phyloP scores from a whole-genome alignment of 2,329 filamentous ascomycete genomes.

The Penicillium paneum region DNA sequence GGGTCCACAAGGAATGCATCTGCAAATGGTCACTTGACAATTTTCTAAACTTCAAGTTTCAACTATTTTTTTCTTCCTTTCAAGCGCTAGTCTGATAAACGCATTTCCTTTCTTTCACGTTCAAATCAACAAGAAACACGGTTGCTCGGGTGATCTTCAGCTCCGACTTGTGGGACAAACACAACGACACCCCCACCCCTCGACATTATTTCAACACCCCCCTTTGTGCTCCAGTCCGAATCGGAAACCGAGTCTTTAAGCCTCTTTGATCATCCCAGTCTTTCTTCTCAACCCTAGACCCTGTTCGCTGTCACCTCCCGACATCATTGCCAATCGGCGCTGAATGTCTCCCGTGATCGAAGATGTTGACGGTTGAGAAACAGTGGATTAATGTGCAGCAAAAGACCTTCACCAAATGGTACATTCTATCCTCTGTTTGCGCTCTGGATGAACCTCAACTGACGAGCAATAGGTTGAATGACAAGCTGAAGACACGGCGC shows the following conservation, averaged over 20 bases:
- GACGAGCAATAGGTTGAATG: conserved; percentile 71
- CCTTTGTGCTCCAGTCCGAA: conserved; percentile 10
- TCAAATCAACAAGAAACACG: background rate
- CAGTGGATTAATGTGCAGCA: conserved; percentile 79
- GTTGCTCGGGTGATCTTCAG: conserved; percentile 13
- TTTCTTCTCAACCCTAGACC: conserved; percentile 1
- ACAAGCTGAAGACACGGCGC: conserved; percentile 76
- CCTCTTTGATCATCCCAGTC: conserved; percentile 4
- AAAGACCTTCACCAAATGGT: conserved; percentile 99
- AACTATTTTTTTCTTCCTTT: background rate
- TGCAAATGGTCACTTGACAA: conserved; percentile 4
- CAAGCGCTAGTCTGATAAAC: background rate
- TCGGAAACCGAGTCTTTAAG: conserved; percentile 8
- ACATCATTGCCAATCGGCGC: conserved; percentile 22
- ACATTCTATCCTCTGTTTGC: conserved; percentile 2
- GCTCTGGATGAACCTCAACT: background rate
- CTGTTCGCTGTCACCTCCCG: conserved; percentile 5
- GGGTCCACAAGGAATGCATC: conserved; percentile 11
- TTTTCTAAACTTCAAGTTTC: background rate
- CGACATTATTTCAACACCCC: background rate
- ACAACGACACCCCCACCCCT: background rate
- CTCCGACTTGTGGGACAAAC: conserved; percentile 5
- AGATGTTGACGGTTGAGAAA: conserved; percentile 55
- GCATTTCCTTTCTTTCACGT: background rate
- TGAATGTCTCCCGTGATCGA: conserved; percentile 30